These are phyloP conservation scores for Exophiala spinifera DNA, from an alignment of 2,329 filamentous ascomycete genomes.

Conservation along the genomic window DNA sequence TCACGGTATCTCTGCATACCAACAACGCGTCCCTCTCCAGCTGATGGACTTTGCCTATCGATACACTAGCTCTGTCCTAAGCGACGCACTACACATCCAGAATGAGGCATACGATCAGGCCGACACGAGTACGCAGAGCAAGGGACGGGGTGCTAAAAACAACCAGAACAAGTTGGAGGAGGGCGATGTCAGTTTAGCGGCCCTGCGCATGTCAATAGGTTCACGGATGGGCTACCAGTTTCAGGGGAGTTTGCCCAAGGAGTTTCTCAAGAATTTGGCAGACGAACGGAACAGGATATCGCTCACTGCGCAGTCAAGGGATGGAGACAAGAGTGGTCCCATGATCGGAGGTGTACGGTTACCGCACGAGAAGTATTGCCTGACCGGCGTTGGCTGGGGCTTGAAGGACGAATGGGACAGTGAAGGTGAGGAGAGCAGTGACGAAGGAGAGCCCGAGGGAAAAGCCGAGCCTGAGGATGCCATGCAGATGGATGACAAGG, in stretches of 20 bases:
- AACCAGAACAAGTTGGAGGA: conserved; percentile 43
- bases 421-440: conserved; percentile 48
- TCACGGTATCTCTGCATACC: conserved; percentile 49
- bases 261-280: conserved; percentile 59
- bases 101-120: conserved; percentile 49
- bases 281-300: conserved; percentile 55
- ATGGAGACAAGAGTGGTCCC: conserved; percentile 33
- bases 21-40: conserved; percentile 52
- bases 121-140: conserved; percentile 33
- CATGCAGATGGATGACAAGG: conserved; percentile 32
- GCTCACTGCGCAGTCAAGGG: conserved; percentile 43
- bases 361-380: conserved; percentile 61
- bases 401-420: conserved; percentile 58
- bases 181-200: conserved; percentile 54
- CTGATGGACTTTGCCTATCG: conserved; percentile 54
- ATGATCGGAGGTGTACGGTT: conserved; percentile 54
- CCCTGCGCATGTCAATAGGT: conserved; percentile 60
- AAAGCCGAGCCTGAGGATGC: conserved; percentile 23
- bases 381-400: conserved; percentile 56
- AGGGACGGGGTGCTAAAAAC: conserved; percentile 33
- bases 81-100: conserved; percentile 52
- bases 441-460: conserved; percentile 23
- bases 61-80: conserved; percentile 52
- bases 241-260: conserved; percentile 57
- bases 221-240: conserved; percentile 58